Evolutionary conservation across 768 basidiomycete genomes (phyloP).

Genomic region (Chalciporus sphaerocephalus): DNA sequence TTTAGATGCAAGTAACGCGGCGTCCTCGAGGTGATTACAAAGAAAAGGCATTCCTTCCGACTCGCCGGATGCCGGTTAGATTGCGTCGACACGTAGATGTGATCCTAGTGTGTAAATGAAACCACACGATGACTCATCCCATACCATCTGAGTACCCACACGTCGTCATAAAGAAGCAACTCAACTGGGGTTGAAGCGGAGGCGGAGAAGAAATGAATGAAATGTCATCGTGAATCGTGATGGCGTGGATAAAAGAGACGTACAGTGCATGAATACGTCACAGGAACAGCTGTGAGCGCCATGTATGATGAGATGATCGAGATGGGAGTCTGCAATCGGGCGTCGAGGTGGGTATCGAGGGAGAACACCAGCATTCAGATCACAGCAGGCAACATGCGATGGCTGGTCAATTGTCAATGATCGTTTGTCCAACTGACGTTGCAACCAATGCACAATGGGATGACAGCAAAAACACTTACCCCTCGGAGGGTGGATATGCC

Average conservation of each 20-base stretch:
- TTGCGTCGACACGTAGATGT: no score
- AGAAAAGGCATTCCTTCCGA: constrained; percentile 10
- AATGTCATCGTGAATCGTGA: not conserved
- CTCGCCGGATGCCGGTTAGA: constrained; percentile 4
- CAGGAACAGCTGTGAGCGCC: constrained; percentile 18
- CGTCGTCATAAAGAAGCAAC: constrained; percentile 20
- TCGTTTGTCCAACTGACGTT: not conserved
- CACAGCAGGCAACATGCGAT: constrained; percentile 6
- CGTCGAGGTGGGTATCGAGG: constrained; percentile 17
- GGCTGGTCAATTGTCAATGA: not conserved
- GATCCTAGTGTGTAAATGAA: no score
- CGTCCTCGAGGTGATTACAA: constrained; percentile 31
- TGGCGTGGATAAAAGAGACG: not conserved
- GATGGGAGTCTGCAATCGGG: constrained; percentile 15
- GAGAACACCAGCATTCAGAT: not conserved
- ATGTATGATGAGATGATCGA: constrained; percentile 1
- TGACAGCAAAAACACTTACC: not conserved
- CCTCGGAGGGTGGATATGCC: not conserved
- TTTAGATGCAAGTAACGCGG: constrained; percentile 20
- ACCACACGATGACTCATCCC: no score
- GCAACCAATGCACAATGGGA: no score
- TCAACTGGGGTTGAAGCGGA: constrained; percentile 31
- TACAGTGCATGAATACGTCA: constrained; percentile 24
- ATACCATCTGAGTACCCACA: not conserved
- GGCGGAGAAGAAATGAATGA: constrained; percentile 21